Conservation (phyloP, 352 stramenopile species). For the Pythium oligandrum region DNA sequence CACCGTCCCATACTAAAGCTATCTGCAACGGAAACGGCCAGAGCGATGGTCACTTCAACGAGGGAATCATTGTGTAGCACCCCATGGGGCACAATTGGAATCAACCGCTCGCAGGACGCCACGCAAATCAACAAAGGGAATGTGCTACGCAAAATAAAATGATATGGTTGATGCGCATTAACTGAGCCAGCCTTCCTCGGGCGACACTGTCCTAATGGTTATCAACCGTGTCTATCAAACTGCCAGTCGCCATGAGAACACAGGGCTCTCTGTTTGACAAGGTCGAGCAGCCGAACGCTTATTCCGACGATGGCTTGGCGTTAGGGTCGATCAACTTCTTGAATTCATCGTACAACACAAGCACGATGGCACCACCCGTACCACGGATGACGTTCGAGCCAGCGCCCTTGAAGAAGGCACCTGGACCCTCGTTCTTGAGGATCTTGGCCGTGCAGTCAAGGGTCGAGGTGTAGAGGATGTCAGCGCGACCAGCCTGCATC, state of each 20-base stretch:
- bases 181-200: too few species aligned
- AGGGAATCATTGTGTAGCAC: too few species aligned
- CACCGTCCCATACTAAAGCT: too few species aligned
- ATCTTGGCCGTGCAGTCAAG: constrained; percentile 97
- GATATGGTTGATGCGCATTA: constrained; percentile 17
- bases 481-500: constrained; percentile 96
- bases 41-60: too few species aligned
- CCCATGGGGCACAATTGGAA: too few species aligned
- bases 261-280: constrained; percentile 4
- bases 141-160: constrained; percentile 17
- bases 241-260: constrained; percentile 1
- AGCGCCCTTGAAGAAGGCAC: constrained; percentile 98
- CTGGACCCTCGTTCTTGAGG: constrained; percentile 91
- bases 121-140: too few species aligned
- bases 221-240: constrained; percentile 27
- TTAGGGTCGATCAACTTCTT: constrained; percentile 84
- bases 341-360: constrained; percentile 99
- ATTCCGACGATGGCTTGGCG: constrained; percentile 52
- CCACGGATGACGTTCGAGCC: constrained; percentile 98
- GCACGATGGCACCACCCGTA: constrained; percentile 96
- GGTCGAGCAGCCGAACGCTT: constrained; percentile 13
- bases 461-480: constrained; percentile 98
- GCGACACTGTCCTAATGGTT: too few species aligned
- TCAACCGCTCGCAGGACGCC: too few species aligned
- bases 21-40: too few species aligned